Percentiles rank a stretch among this genome's conserved stretches.
phyloP scores from a whole-genome alignment of 192 early-diverging fungal species.

The Coemansia sp. region DNA sequence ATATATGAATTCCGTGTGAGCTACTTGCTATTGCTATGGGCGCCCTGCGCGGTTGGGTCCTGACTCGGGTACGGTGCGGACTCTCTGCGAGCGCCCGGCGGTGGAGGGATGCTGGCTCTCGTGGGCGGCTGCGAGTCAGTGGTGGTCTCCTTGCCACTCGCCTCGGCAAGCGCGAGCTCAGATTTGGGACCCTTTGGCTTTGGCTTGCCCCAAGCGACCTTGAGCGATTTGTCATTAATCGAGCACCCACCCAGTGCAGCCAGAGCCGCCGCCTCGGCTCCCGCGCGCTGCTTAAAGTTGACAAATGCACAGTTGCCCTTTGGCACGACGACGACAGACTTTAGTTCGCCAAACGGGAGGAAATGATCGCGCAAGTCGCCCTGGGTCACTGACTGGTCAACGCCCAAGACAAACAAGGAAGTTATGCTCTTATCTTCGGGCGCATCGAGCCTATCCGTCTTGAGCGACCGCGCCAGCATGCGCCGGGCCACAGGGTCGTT shows the following conservation, averaged over 20 bases:
- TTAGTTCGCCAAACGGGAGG: constrained; percentile 83
- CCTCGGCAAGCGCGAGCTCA: constrained; percentile 30
- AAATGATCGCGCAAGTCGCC: constrained; percentile 71
- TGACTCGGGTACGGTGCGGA: constrained; percentile 55
- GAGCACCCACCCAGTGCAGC: constrained; percentile 67
- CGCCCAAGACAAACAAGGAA: constrained; percentile 80
- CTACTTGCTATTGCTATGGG: constrained; percentile 17
- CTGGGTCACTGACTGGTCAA: constrained; percentile 71
- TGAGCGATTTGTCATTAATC: constrained; percentile 68
- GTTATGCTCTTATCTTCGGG: constrained; percentile 83
- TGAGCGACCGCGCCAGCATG: constrained; percentile 65
- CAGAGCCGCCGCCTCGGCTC: constrained; percentile 83
- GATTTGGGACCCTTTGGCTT: constrained; percentile 67
- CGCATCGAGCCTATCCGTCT: constrained; percentile 48
- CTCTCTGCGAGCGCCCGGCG: constrained; percentile 15
- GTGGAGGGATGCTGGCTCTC: constrained; percentile 21
- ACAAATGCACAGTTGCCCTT: constrained; percentile 88
- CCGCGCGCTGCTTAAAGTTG: constrained; percentile 75
- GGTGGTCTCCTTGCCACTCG: neutral
- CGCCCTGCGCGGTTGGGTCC: constrained; percentile 58
- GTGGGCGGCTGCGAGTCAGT: constrained; percentile 19
- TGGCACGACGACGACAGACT: constrained; percentile 76
- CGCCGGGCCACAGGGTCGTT: constrained; percentile 94
- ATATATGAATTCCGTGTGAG: neutral
- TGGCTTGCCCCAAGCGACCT: constrained; percentile 83